Conservation (phyloP, 495 filamentous ascomycete genomes). For the Hypoxylon lienhwacheense region DNA sequence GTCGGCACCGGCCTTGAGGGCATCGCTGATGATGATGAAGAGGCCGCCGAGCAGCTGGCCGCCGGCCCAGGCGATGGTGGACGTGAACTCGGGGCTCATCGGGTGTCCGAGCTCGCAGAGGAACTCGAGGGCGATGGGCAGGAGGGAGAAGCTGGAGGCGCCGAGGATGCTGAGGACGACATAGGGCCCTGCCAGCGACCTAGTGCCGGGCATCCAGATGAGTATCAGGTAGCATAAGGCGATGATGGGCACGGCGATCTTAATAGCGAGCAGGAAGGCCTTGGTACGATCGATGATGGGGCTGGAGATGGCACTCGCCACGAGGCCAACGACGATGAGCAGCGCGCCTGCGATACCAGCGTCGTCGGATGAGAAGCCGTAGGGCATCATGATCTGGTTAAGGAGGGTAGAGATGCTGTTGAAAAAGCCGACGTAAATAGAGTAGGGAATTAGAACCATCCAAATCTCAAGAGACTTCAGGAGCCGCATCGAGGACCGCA, state of each 20-base stretch:
- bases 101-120: conserved; percentile 85
- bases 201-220: conserved; percentile 75
- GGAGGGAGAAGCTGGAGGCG: conserved; percentile 73
- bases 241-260: conserved; percentile 73
- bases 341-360: conserved; percentile 88
- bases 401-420: conserved; percentile 86
- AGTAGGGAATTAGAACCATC: conserved; percentile 74
- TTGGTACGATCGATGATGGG: conserved; percentile 87
- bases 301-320: conserved; percentile 70
- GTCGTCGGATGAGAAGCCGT: conserved; percentile 76
- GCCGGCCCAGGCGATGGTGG: conserved; percentile 78
- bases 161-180: conserved; percentile 73
- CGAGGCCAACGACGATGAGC: conserved; percentile 86
- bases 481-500: conserved; percentile 56
- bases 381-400: conserved; percentile 85
- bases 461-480: conserved; percentile 67
- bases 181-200: conserved; percentile 70
- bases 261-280: conserved; percentile 73
- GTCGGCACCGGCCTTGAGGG: conserved; percentile 62
- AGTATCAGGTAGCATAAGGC: conserved; percentile 72
- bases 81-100: conserved; percentile 82
- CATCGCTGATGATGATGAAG: conserved; percentile 81
- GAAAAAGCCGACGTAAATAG: conserved; percentile 88
- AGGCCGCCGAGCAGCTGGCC: conserved; percentile 78
- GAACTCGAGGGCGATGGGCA: conserved; percentile 86